These are phyloP conservation scores for Fusarium fujikuroi DNA, from an alignment of 2,329 filamentous ascomycete species.

Conservation along the genomic window DNA sequence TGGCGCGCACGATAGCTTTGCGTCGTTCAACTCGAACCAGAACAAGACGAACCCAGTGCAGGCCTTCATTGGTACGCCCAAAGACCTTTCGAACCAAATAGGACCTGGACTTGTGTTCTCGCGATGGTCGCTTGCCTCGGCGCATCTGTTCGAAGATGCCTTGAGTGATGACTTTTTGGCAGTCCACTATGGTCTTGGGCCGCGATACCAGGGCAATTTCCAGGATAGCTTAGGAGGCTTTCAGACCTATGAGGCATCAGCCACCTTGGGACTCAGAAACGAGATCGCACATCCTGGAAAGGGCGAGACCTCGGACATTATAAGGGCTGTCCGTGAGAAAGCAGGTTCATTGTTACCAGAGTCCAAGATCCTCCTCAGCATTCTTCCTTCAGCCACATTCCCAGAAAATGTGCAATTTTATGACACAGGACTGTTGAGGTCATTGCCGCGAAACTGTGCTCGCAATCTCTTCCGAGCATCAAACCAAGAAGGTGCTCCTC, in stretches of 20 bases:
- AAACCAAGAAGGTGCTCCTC: constrained; percentile 69
- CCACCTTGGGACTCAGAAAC: constrained; percentile 88
- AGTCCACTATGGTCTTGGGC: constrained; percentile 89
- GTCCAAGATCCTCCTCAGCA: constrained; percentile 81
- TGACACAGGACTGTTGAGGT: constrained; percentile 79
- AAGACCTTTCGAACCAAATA: constrained; percentile 81
- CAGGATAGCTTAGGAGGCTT: constrained; percentile 96
- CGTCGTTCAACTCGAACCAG: constrained; percentile 70
- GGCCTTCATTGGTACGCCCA: constrained; percentile 92
- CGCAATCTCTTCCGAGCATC: constrained; percentile 63
- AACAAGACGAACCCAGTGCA: constrained; percentile 77
- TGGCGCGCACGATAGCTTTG: constrained; percentile 73
- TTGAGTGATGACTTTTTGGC: constrained; percentile 92
- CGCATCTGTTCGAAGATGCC: constrained; percentile 87
- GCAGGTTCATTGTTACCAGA: constrained; percentile 86
- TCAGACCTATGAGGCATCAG: constrained; percentile 94
- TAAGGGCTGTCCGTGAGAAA: constrained; percentile 86
- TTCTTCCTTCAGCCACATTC: constrained; percentile 82
- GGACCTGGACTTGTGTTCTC: constrained; percentile 79
- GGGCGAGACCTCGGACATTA: constrained; percentile 90
- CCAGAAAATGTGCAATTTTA: constrained; percentile 83
- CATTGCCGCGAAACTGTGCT: constrained; percentile 77
- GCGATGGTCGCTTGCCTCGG: constrained; percentile 89
- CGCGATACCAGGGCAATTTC: constrained; percentile 93
- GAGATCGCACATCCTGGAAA: constrained; percentile 90